phyloP scores from a whole-genome alignment of 78 protist species.

The Polysphondylium violaceum region DNA sequence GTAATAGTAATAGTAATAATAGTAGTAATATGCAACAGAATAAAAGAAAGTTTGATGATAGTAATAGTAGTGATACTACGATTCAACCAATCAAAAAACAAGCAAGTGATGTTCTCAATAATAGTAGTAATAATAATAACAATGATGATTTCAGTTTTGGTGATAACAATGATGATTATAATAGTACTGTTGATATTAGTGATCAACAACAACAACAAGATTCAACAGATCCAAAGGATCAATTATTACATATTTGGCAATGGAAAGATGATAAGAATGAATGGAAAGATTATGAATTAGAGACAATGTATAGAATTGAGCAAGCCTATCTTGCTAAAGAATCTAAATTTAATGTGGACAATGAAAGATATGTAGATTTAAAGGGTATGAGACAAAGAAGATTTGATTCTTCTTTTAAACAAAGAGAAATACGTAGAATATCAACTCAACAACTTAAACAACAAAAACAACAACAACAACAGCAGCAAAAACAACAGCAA shows the following conservation, averaged over 20 bases:
- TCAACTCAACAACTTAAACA: not conserved
- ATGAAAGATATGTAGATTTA: slow-evolving; percentile 20
- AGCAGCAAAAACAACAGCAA: not conserved
- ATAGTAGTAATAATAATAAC: not conserved
- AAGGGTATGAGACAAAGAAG: slow-evolving; percentile 4
- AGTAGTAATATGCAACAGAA: not conserved
- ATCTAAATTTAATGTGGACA: not conserved
- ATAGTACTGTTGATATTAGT: not conserved
- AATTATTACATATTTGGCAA: slow-evolving; percentile 18
- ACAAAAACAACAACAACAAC: not conserved
- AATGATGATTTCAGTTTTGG: not conserved
- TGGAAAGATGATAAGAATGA: slow-evolving; percentile 1
- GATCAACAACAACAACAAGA: not conserved
- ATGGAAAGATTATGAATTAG: slow-evolving; percentile 22
- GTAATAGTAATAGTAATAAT: not conserved
- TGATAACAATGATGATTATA: slow-evolving; percentile 2
- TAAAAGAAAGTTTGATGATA: slow-evolving; percentile 16
- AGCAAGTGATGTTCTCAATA: not conserved
- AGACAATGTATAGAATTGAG: slow-evolving; percentile 21
- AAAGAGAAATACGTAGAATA: slow-evolving; percentile 13
- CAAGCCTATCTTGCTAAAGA: not conserved
- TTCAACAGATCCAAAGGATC: not conserved
- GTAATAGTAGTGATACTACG: not conserved
- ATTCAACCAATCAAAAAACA: not conserved
- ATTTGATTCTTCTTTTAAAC: slow-evolving; percentile 18